Percentiles rank a stretch among this genome's conserved stretches.
These are phyloP conservation scores for Phytophthora parvispora DNA, from an alignment of 352 stramenopile genomes.

Conservation along the genomic window DNA sequence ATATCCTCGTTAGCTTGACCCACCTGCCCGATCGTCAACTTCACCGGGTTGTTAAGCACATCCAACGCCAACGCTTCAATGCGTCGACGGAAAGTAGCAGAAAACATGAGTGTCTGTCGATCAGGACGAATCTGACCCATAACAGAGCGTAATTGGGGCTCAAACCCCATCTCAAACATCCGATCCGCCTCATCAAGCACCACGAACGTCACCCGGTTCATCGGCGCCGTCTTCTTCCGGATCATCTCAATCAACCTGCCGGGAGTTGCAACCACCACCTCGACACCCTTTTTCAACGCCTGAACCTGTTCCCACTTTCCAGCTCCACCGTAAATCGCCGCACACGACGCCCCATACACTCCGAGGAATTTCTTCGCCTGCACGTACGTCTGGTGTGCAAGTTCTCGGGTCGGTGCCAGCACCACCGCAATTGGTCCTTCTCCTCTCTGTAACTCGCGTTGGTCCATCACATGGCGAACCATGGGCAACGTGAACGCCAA, in stretches of 20 bases:
- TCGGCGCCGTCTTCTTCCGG: conserved; percentile 72
- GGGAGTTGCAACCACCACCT: conserved; percentile 85
- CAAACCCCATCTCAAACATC: conserved; percentile 94
- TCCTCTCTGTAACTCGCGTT: conserved; percentile 75
- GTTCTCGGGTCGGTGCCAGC: conserved; percentile 81
- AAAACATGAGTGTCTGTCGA: conserved; percentile 91
- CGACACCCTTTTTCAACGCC: conserved; percentile 71
- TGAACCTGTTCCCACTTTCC: conserved; percentile 90
- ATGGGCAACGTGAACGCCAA: conserved; percentile 98
- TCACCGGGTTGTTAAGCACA: conserved; percentile 85
- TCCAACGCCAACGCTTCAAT: conserved; percentile 82
- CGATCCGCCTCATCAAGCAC: conserved; percentile 91
- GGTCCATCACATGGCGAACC: conserved; percentile 91
- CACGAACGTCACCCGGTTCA: conserved; percentile 86
- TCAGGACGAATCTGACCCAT: conserved; percentile 88
- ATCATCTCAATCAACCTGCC: conserved; percentile 89
- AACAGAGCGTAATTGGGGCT: conserved; percentile 84
- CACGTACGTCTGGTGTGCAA: conserved; percentile 88
- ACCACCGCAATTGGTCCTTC: conserved; percentile 88
- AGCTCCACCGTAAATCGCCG: conserved; percentile 83
- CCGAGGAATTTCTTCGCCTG: conserved; percentile 88
- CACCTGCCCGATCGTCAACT: conserved; percentile 81
- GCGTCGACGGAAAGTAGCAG: conserved; percentile 82
- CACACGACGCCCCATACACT: conserved; percentile 76
- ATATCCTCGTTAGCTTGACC: conserved; percentile 94